These are phyloP conservation scores for Ogataea populi-albae DNA, from an alignment of 805 yeast species.

Conservation along the genomic window DNA sequence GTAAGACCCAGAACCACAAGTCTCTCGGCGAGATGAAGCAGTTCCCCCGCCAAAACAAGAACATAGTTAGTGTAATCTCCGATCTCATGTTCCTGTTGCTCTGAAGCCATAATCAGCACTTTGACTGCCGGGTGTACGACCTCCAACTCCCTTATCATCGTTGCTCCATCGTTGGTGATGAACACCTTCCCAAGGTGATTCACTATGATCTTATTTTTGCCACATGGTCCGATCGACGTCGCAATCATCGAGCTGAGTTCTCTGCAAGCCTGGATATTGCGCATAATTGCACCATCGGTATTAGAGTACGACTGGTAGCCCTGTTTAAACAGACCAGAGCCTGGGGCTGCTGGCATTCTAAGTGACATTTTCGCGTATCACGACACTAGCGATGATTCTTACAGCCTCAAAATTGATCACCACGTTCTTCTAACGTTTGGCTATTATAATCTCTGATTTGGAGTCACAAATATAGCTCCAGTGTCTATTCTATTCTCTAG, in stretches of 20 bases:
- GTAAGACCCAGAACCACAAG: conserved; percentile 80
- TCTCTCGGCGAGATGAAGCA: conserved; percentile 82
- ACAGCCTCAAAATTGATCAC: too few species aligned
- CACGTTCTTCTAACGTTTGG: too few species aligned
- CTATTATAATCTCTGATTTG: too few species aligned
- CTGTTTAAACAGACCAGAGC: conserved; percentile 90
- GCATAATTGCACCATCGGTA: conserved; percentile 90
- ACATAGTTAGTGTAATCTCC: conserved; percentile 96
- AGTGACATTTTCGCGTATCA: conserved; percentile 82
- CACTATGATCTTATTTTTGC: conserved; percentile 93
- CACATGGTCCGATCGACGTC: conserved; percentile 97
- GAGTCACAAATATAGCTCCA: too few species aligned
- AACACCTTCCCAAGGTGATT: conserved; percentile 82
- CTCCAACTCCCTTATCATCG: conserved; percentile 89
- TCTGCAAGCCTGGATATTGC: conserved; percentile 91
- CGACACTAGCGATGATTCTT: background rate
- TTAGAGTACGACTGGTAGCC: conserved; percentile 85
- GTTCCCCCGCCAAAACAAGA: conserved; percentile 87
- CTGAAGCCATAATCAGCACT: conserved; percentile 90
- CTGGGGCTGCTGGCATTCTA: conserved; percentile 88
- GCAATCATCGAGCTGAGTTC: conserved; percentile 89
- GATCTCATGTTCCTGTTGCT: conserved; percentile 96
- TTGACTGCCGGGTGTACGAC: conserved; percentile 98
- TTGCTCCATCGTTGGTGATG: conserved; percentile 96
- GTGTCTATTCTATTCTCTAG: too few species aligned